Base-by-base conservation (phyloP, 2,329 filamentous ascomycete species). In the Chaetomium olivaceum region DNA sequence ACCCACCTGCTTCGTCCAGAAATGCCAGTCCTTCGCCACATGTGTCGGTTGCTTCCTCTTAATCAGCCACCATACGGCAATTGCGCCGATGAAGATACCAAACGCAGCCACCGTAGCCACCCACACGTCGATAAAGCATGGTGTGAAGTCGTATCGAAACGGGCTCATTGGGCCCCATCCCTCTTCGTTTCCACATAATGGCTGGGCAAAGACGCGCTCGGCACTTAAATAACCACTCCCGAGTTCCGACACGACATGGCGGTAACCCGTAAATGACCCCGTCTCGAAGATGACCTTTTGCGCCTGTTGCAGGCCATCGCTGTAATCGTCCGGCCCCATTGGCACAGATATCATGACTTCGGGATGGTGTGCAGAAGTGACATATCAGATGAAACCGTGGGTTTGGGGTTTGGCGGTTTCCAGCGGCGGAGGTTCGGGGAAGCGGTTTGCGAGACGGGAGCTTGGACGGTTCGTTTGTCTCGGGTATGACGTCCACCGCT, bases 131-230 rank as follows among this genome's bases (percentile, higher is more conserved):
- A 98, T 88, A 76, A 99, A 99, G 81, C 95, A 99, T 50, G 95
- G 94, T 19, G 95, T 98, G 74, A 99, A 93, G 80, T 99, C 95
- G 78, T 92, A 97, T 77, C 94, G 86, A 71, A 88, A 83, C 43
- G 89, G 88, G 78, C 93, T 97, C 76, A 99, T 76, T 25, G 95
- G 95, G 1, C 96, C 96, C 95, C 95, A 99, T 74, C 95, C 96
- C 79, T 98, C 94, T 62, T 84, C 82, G 79, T 97, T 95, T 77
- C 90, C 87, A 80, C 94, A 98, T 77, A 97, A 82, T 65, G 91
- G 88, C 76, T 96, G 91, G 70, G 80, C 80, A 74, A 81, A 80
- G 33, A 77, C 67, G 63, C 76, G 72, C 33, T 79, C 77, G n/a
- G 82, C 79, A 67, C 77, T 82, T 67, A 92, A 84, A 77, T 91